Conservation (phyloP, 2,329 filamentous ascomycete genomes). For the Fusarium nanum region DNA sequence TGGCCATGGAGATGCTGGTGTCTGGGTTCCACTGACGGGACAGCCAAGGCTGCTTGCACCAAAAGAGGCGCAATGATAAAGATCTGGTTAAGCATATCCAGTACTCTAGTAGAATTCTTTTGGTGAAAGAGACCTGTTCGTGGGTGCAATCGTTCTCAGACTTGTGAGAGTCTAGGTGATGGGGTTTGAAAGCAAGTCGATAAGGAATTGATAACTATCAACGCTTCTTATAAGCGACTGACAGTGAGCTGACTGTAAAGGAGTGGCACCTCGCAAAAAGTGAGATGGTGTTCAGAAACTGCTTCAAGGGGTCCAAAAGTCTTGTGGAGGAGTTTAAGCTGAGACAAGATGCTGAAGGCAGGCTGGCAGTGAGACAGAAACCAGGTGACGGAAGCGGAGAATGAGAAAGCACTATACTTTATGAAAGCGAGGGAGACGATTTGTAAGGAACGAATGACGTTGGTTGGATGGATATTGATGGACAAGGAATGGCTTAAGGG, state of each 20-base stretch:
- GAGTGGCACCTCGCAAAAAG: constrained; percentile 23
- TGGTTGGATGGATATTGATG: constrained; percentile 11
- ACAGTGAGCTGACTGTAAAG: constrained; percentile 4
- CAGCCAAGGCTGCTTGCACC: constrained; percentile 41
- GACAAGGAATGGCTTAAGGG: constrained; percentile 26
- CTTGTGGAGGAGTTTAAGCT: constrained; percentile 19
- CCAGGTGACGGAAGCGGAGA: constrained; percentile 24
- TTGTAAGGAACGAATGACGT: constrained; percentile 28
- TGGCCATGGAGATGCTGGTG: constrained; percentile 35
- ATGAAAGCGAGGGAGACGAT: constrained; percentile 33
- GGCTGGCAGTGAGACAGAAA: constrained; percentile 31
- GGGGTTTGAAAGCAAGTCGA: constrained; percentile 5
- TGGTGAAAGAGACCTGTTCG: not conserved
- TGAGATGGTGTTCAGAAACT: constrained; percentile 16
- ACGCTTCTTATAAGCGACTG: constrained; percentile 32
- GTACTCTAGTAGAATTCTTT: not conserved
- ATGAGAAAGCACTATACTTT: constrained; percentile 23
- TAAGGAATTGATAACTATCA: constrained; percentile 1
- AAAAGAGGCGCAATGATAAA: constrained; percentile 43
- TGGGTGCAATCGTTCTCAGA: not conserved
- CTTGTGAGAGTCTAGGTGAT: constrained; percentile 7
- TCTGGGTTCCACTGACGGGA: constrained; percentile 34
- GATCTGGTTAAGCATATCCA: constrained; percentile 43
- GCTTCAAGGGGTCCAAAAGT: constrained; percentile 5
- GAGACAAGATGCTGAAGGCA: constrained; percentile 37